A percentile compares a stretch with the other conserved stretches of the same genome.
These are phyloP conservation scores for Scheffersomyces illinoinensis DNA, from an alignment of 1,139 yeast genomes.

Conservation along the genomic window DNA sequence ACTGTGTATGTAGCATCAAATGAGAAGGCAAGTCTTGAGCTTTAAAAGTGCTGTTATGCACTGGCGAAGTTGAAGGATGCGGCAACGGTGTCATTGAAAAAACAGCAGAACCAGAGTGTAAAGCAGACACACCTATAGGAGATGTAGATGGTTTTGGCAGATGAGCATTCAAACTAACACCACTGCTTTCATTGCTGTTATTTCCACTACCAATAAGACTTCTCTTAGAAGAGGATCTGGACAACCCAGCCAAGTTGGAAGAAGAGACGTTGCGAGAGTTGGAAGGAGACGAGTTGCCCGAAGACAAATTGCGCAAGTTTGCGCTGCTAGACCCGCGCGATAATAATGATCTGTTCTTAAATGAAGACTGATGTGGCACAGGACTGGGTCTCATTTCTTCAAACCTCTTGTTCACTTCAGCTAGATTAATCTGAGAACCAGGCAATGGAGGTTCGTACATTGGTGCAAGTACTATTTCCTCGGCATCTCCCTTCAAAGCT, in stretches of 20 bases:
- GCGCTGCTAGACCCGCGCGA: conserved; percentile 24
- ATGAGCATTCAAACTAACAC: background rate
- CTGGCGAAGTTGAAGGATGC: conserved; percentile 5
- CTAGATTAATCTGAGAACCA: conserved; percentile 37
- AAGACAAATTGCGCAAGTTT: conserved; percentile 15
- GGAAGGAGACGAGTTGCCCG: conserved; percentile 17
- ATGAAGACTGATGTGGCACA: background rate
- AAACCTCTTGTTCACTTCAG: conserved; percentile 24
- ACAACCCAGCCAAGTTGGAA: conserved; percentile 18
- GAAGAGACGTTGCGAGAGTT: conserved; percentile 32
- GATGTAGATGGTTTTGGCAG: conserved; percentile 2
- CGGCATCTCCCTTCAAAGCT: conserved; percentile 57
- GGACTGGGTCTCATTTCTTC: conserved; percentile 14
- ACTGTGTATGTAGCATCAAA: conserved; percentile 1
- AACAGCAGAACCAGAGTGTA: background rate
- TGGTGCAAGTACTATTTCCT: conserved; percentile 59
- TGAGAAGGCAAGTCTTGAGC: conserved; percentile 9
- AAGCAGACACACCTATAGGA: background rate
- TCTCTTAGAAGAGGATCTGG: conserved; percentile 13
- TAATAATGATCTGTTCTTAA: conserved; percentile 10
- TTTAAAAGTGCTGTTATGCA: conserved; percentile 1
- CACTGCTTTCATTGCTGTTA: conserved; percentile 6
- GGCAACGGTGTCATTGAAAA: conserved; percentile 3
- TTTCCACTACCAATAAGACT: conserved; percentile 3
- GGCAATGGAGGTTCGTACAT: conserved; percentile 60